Percentiles rank a stretch among this genome's conserved stretches.
phyloP scores from a whole-genome alignment of 2,329 filamentous ascomycete species.

The Pseudomassariella vexata region DNA sequence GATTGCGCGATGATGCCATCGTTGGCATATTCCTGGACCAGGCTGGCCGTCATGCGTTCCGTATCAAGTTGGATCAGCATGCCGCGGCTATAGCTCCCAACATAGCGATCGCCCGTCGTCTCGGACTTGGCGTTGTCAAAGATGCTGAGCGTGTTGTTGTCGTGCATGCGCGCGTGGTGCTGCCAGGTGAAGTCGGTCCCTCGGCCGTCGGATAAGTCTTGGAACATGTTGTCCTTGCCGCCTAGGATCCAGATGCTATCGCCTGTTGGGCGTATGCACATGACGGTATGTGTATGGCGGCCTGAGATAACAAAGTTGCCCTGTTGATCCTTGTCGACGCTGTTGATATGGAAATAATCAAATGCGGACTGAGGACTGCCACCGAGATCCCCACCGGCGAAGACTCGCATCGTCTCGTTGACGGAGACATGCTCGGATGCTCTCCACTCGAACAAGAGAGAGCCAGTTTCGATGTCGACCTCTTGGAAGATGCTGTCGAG shows the following conservation, averaged over 20 bases:
- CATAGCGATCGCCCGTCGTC: slow-evolving; percentile 17
- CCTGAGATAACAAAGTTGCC: slow-evolving; percentile 12
- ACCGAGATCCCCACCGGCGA: slow-evolving; percentile 4
- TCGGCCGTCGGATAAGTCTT: slow-evolving; percentile 25
- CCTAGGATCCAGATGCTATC: slow-evolving; percentile 29
- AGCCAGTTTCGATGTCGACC: slow-evolving; percentile 8
- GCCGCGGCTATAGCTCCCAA: slow-evolving; percentile 29
- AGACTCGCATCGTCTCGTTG: slow-evolving; percentile 4
- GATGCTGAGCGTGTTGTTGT: slow-evolving; percentile 23
- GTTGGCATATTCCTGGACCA: slow-evolving; percentile 36
- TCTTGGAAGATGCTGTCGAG: slow-evolving; percentile 11
- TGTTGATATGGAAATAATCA: slow-evolving; percentile 11
- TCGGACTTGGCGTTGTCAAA: slow-evolving; percentile 28
- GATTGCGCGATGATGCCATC: slow-evolving; percentile 23
- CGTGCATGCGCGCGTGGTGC: slow-evolving; percentile 29
- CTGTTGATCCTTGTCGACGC: slow-evolving; percentile 5
- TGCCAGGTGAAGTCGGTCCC: slow-evolving; percentile 33
- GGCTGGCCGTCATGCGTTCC: slow-evolving; percentile 33
- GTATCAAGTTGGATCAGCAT: slow-evolving; percentile 40
- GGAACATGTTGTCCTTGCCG: slow-evolving; percentile 27
- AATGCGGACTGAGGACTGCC: slow-evolving; percentile 9
- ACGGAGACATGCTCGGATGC: slow-evolving; percentile 7
- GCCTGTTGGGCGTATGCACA: slow-evolving; percentile 17
- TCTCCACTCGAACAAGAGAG: slow-evolving; percentile 9
- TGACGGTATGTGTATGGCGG: slow-evolving; percentile 9